Evolutionary conservation across 805 yeast species (phyloP).

Genomic region (Naumovozyma dairenensis): DNA sequence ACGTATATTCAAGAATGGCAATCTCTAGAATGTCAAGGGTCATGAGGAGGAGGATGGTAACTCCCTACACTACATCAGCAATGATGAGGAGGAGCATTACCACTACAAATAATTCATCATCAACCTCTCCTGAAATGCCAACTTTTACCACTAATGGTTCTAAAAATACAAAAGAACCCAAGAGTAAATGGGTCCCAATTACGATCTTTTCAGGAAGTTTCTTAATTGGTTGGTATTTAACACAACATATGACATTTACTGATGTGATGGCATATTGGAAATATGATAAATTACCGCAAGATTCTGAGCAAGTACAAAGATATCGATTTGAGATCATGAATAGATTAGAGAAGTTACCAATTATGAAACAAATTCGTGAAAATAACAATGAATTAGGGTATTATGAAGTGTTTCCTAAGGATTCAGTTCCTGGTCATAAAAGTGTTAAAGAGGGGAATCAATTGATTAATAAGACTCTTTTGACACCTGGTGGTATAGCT

Average conservation of each 20-base stretch:
- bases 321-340: constrained; percentile 33
- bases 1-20: too few species aligned
- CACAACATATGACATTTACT: constrained; percentile 28
- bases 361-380: constrained; percentile 38
- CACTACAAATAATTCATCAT: too few species aligned
- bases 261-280: constrained; percentile 29
- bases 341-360: constrained; percentile 39
- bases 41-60: too few species aligned
- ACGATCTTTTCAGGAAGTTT: constrained; percentile 25
- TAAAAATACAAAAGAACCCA: not conserved
- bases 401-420: constrained; percentile 25
- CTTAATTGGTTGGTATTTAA: constrained; percentile 23
- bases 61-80: too few species aligned
- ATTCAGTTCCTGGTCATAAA: constrained; percentile 37
- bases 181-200: constrained; percentile 18
- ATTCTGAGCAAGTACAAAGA: constrained; percentile 21
- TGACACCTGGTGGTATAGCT: constrained; percentile 71
- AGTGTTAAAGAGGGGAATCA: constrained; percentile 10
- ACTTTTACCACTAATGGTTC: constrained; percentile 3
- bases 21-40: too few species aligned
- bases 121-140: too few species aligned
- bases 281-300: constrained; percentile 24
- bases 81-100: not conserved
- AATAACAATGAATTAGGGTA: too few species aligned
- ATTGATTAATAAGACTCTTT: constrained; percentile 42